Base-by-base conservation (phyloP, 352 stramenopile species). In the Globisporangium abappressorium region DNA sequence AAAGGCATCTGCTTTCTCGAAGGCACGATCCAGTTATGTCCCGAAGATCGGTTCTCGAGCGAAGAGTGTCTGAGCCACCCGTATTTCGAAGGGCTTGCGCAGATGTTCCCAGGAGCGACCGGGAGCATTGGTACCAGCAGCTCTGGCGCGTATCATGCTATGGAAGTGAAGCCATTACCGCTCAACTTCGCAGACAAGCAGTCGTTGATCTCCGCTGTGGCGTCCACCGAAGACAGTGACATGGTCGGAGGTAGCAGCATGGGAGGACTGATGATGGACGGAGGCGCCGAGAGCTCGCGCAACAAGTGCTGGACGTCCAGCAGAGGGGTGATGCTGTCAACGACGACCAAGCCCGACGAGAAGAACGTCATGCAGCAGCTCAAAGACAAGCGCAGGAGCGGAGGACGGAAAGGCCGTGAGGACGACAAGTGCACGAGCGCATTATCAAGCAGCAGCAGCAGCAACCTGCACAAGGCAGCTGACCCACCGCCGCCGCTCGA, bases 61-160 rank as follows among this genome's bases (percentile, higher is more conserved):
- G 75, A 87, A 34, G 83, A 94, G 64, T 96, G 85, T 57, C 58
- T 98, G 15, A 78, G 89, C 9, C 89, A 98, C 53, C 80, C 85
- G 20, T 98, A 97, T 65, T 98, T 98, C 64, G 86, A 97, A 65
- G 90, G 86, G 0, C 64, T 94, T 20, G 72, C 74, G 2, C 69
- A 70, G 61, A 61, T 69, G 12, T 30, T 60, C 15, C 22, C 24
- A 4, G 57, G 8, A 4, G 30, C 28, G 6, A 38, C 34, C 30
- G 36, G 36, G 9, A 22, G 18, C 36, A 72, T 30, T 38, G 60
- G 28, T 47, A 69, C 46, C 41, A 68, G 30, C 8, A 33, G 43
- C 15, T 62, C 60, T 15, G 41, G 18, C 6, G n/a, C 58, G 18
- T 66, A 47, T 36, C 47, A 66, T 49, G 12, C 69, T n/a, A 55